Conservation (phyloP, 2,329 filamentous ascomycete genomes). For the Ustilaginoidea virens region DNA sequence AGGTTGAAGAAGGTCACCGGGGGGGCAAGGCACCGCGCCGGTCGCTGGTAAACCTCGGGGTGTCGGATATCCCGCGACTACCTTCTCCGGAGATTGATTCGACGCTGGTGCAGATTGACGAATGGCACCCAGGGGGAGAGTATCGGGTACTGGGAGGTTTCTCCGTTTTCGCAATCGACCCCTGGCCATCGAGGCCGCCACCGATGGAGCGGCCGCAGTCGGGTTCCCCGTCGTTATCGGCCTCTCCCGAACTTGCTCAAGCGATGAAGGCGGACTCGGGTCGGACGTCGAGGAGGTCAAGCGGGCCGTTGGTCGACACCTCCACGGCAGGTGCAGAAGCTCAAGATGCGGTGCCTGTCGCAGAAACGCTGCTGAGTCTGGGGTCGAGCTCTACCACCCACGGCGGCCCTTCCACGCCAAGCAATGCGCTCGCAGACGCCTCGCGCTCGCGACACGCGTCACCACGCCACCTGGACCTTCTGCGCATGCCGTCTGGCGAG, state of each 20-base stretch:
- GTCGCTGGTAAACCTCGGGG: neutral
- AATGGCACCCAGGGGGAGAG: conserved; percentile 1
- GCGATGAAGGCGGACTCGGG: too few species aligned
- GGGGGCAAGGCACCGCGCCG: neutral
- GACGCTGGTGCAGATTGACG: conserved; percentile 5
- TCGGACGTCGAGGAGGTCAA: too few species aligned
- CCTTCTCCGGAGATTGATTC: conserved; percentile 4
- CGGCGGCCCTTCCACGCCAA: neutral
- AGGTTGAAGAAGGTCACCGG: neutral
- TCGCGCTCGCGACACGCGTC: neutral
- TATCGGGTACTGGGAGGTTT: conserved; percentile 1
- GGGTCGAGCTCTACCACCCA: neutral
- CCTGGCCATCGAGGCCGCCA: neutral
- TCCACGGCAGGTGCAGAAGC: too few species aligned
- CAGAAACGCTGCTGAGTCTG: neutral
- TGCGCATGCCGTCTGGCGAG: conserved; percentile 7
- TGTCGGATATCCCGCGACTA: neutral
- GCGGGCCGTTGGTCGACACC: too few species aligned
- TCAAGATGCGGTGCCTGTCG: neutral
- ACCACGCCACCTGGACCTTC: conserved; percentile 8
- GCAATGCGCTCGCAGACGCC: too few species aligned
- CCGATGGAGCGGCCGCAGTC: too few species aligned
- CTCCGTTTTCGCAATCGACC: neutral
- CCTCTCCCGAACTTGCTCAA: too few species aligned
- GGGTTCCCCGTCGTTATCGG: too few species aligned